Evolutionary conservation across 2,329 filamentous ascomycete species (phyloP), one percentile per base, ranked within the genome.

Genomic region (Aspergillus transmontanensis): DNA sequence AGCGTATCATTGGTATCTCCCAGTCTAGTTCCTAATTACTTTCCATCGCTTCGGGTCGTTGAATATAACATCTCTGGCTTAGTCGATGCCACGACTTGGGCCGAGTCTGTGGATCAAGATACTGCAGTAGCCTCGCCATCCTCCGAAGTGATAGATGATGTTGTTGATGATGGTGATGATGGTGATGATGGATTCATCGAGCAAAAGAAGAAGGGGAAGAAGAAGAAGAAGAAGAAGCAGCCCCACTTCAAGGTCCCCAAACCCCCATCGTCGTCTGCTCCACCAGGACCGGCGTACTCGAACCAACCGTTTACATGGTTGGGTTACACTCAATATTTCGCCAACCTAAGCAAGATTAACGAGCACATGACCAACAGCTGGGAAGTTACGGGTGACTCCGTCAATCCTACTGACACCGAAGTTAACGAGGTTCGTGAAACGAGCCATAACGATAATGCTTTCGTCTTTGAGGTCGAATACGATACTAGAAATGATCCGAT

Each of bases 11-110:
- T 95, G 30, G 89, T 98, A 61, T 87, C 90, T 54, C 92, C 94
- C 0, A 98, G 94, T 73, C 83, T 99, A 43, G 92, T 98, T 10
- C 95, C 94, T 7, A 97, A 95, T 73, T 96, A 93, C 77, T 95
- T 94, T 68, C 95, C 94, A 0, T 93, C 91, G 0, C 79, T 97
- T 36, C 87, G 94, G n/a, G 85, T 99, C n/a, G 83, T 94, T 67
- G 92, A 97, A 73, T 99, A 98, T 82, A 98, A 99, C 75, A 92
- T 92, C 60, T 91, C 84, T 0, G 92, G 93, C 0, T 76, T 97
- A 4, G 90, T 93, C 67, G 72, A 87, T 58, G 69, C 76, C 0
- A 72, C 79, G 1, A 77, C 82, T 1, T 75, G 72, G 69, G 70
- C 67, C 11, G 69, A 73, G 32, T 53, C 58, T 36, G 19, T 50